Evolutionary conservation across 805 yeast species (phyloP).

Genomic region (Ogataea henricii): DNA sequence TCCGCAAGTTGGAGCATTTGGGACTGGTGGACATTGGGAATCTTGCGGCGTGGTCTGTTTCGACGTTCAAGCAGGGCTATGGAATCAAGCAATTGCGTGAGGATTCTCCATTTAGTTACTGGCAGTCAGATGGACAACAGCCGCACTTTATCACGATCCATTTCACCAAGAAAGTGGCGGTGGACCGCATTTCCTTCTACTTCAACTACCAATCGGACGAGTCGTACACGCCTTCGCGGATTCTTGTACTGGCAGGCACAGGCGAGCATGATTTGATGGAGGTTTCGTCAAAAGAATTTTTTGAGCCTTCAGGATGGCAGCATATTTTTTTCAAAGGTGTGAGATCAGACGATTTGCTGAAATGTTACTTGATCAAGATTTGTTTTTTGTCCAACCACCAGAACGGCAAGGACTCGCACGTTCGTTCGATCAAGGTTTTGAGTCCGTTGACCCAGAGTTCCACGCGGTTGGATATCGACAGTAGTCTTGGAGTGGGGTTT

Average conservation of each 20-base stretch:
- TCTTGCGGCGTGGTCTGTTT: conserved; percentile 81
- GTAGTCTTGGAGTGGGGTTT: conserved; percentile 33
- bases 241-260: conserved; percentile 69
- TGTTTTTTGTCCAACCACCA: conserved; percentile 79
- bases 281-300: conserved; percentile 59
- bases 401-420: conserved; percentile 93
- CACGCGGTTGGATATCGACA: conserved; percentile 25
- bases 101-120: conserved; percentile 68
- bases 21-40: conserved; percentile 77
- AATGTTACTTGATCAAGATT: conserved; percentile 66
- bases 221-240: conserved; percentile 83
- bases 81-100: conserved; percentile 75
- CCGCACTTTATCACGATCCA: conserved; percentile 83
- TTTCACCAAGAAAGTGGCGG: conserved; percentile 73
- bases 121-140: conserved; percentile 95
- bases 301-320: conserved; percentile 79
- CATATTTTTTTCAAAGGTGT: conserved; percentile 59
- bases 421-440: conserved; percentile 70
- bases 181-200: conserved; percentile 70
- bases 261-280: conserved; percentile 77
- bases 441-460: conserved; percentile 39
- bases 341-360: conserved; percentile 56
- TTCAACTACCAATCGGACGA: conserved; percentile 77
- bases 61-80: conserved; percentile 71
- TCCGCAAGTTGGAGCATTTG: conserved; percentile 54